phyloP scores from a whole-genome alignment of 164 flowering plant genomes.

The Paratinospora sagittata region DNA sequence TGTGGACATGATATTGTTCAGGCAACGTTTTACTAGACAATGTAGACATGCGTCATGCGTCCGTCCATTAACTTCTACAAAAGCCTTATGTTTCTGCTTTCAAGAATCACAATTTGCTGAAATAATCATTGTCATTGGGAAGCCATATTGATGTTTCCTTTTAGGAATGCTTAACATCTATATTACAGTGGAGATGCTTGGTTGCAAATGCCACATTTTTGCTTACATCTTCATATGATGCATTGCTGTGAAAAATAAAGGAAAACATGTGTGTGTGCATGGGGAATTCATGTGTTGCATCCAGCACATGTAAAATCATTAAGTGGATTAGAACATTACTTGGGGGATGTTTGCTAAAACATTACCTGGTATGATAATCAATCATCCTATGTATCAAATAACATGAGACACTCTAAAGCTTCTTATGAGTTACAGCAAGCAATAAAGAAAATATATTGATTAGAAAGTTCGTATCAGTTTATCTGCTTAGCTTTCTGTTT shows the following conservation, averaged over 20 bases:
- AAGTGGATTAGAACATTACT: neutral
- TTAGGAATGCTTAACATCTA: too few species aligned
- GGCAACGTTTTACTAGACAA: too few species aligned
- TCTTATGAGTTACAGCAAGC: neutral
- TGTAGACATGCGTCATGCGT: too few species aligned
- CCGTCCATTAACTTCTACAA: neutral
- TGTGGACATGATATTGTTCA: too few species aligned
- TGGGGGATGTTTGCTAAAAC: neutral
- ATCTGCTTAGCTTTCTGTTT: too few species aligned
- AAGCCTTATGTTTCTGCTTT: neutral
- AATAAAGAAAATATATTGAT: neutral
- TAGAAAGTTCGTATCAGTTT: neutral
- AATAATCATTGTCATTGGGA: neutral
- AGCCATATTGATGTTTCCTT: too few species aligned
- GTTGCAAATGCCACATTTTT: too few species aligned
- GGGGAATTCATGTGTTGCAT: neutral
- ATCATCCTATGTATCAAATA: too few species aligned
- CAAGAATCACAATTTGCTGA: neutral
- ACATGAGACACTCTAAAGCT: too few species aligned
- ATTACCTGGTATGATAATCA: neutral
- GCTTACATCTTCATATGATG: neutral
- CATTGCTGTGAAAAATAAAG: neutral
- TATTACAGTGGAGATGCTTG: too few species aligned
- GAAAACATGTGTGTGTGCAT: neutral
- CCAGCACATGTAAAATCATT: neutral